phyloP scores from a whole-genome alignment of 805 yeast genomes.

The Kodamaea hsintzibuensis region DNA sequence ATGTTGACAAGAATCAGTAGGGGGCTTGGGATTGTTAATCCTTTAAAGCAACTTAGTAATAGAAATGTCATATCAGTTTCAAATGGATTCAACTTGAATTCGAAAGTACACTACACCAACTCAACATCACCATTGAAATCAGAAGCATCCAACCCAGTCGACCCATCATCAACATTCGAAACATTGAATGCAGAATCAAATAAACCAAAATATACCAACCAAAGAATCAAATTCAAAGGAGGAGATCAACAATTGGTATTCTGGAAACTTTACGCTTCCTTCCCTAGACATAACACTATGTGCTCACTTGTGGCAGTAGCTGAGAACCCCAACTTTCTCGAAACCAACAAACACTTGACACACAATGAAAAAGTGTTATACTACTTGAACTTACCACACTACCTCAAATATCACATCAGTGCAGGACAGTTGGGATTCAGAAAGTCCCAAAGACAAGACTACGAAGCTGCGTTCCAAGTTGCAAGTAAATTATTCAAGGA shows the following conservation, averaged over 20 bases:
- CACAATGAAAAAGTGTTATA: conserved; percentile 74
- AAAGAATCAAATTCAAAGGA: conserved; percentile 3
- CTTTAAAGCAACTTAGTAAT: background rate
- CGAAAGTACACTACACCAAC: background rate
- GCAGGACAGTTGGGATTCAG: conserved; percentile 90
- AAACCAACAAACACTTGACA: conserved; percentile 54
- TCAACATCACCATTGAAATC: background rate
- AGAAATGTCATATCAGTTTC: background rate
- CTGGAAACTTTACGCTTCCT: conserved; percentile 73
- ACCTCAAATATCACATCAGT: conserved; percentile 62
- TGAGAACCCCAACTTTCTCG: conserved; percentile 60
- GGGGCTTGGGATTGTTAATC: conserved; percentile 8
- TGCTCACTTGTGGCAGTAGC: conserved; percentile 71
- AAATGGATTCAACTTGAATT: background rate
- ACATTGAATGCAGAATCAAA: background rate
- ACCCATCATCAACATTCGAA: background rate
- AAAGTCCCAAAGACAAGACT: conserved; percentile 86
- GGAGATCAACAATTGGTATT: conserved; percentile 43
- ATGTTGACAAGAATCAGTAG: conserved; percentile 14
- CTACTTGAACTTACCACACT: conserved; percentile 78
- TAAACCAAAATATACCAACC: background rate
- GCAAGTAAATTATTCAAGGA: conserved; percentile 68
- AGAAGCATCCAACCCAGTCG: background rate
- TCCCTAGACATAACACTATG: conserved; percentile 81
- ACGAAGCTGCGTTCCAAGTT: conserved; percentile 90